These are phyloP conservation scores for Trichosporon sp. DNA, from an alignment of 1,284 basidiomycete species.

Conservation along the genomic window DNA sequence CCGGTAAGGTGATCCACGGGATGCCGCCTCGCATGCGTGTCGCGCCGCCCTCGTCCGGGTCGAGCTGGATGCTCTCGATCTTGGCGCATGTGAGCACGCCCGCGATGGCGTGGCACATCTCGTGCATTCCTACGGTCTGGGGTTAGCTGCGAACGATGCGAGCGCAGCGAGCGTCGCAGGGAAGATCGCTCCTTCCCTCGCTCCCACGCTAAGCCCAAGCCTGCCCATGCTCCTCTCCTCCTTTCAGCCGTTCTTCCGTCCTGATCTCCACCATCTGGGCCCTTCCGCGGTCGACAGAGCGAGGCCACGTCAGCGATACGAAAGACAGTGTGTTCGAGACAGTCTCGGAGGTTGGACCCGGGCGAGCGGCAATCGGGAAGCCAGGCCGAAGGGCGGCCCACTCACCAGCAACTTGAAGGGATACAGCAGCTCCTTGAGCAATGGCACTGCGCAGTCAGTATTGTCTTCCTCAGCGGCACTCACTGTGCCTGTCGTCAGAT, in stretches of 20 bases:
- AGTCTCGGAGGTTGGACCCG: too few relatives aligned
- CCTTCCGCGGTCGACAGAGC: too few relatives aligned
- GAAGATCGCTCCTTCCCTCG: too few relatives aligned
- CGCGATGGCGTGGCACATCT: slow-evolving; percentile 72
- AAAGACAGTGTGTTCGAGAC: too few relatives aligned
- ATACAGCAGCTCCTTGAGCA: slow-evolving; percentile 62
- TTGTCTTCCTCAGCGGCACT: not conserved
- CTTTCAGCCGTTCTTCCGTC: not conserved
- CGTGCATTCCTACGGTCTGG: slow-evolving; percentile 84
- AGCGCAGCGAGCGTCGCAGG: not conserved
- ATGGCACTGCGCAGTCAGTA: slow-evolving; percentile 31
- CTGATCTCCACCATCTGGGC: too few relatives aligned
- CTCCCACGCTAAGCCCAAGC: not conserved
- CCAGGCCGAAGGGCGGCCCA: too few relatives aligned
- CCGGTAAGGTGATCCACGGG: slow-evolving; percentile 61
- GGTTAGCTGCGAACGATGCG: slow-evolving; percentile 41
- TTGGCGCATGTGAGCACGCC: slow-evolving; percentile 79
- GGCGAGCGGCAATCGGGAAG: too few relatives aligned
- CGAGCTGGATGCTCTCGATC: slow-evolving; percentile 68
- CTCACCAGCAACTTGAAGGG: slow-evolving; percentile 74
- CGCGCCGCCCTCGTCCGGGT: slow-evolving; percentile 80
- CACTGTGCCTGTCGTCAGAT: slow-evolving; percentile 16
- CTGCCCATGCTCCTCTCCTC: too few relatives aligned
- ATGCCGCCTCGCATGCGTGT: slow-evolving; percentile 93
- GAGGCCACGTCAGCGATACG: too few relatives aligned